Conservation (phyloP, 2,329 filamentous ascomycete genomes). For the Lojkania enalia region DNA sequence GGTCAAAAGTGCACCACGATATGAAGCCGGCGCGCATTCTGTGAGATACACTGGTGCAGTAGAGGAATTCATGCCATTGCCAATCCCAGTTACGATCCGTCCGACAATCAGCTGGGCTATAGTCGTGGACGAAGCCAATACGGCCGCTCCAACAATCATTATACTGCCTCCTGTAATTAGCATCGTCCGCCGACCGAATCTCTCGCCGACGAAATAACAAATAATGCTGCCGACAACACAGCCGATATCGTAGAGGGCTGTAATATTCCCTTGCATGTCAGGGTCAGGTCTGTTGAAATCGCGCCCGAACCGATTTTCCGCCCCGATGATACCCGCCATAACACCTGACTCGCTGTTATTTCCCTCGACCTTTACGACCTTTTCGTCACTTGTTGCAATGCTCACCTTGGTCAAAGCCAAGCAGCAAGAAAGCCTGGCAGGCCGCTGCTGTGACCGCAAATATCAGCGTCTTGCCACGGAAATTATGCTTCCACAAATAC, state of each 20-base stretch:
- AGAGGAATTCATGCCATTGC: conserved; percentile 6
- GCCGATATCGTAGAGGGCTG: conserved; percentile 21
- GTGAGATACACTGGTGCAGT: background rate
- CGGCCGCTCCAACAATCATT: background rate
- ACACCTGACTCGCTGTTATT: no score
- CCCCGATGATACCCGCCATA: conserved; percentile 42
- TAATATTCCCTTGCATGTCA: conserved; percentile 42
- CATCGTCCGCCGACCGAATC: conserved; percentile 13
- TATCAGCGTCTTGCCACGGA: conserved; percentile 12
- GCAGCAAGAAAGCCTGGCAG: conserved; percentile 20
- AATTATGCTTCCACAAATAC: conserved; percentile 13
- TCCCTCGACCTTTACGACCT: no score
- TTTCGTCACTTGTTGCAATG: background rate
- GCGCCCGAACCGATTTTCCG: conserved; percentile 46
- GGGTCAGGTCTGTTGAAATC: conserved; percentile 45
- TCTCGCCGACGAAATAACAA: conserved; percentile 24
- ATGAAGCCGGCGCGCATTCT: background rate
- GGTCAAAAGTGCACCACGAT: conserved; percentile 55
- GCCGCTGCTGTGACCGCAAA: conserved; percentile 16
- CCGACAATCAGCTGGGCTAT: background rate
- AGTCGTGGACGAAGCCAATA: conserved; percentile 6
- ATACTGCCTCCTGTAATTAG: background rate
- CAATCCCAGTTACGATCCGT: conserved; percentile 2
- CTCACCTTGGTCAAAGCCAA: conserved; percentile 37
- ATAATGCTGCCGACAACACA: conserved; percentile 22